Percentiles rank a stretch among this genome's conserved stretches.
Conservation (phyloP, 176 grass and related monocot species). For the Cenchrus purpureus region DNA sequence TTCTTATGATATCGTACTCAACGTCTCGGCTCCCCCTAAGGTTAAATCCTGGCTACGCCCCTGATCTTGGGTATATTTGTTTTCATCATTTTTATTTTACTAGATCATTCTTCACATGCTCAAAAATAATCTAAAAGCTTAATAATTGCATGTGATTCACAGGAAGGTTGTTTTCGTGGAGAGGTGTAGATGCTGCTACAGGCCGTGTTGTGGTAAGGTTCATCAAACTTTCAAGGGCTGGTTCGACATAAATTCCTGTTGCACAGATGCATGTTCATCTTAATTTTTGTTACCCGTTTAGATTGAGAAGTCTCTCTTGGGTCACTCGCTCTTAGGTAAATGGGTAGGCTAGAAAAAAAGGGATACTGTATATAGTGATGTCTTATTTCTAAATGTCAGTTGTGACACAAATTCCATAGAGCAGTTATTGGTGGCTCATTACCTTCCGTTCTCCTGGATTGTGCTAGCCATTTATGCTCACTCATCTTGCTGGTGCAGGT, state of each 20-base stretch:
- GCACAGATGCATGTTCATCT: background rate
- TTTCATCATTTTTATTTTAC: background rate
- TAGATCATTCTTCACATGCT: background rate
- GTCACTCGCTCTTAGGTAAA: background rate
- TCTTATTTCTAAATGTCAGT: background rate
- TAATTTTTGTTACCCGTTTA: background rate
- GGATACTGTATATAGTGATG: background rate
- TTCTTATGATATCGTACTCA: too few relatives aligned
- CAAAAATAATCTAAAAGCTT: background rate
- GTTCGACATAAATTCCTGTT: background rate
- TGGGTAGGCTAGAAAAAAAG: background rate
- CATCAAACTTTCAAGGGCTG: background rate
- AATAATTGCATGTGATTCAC: constrained; percentile 22
- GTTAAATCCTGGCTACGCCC: too few relatives aligned
- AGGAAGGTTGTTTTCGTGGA: constrained; percentile 82
- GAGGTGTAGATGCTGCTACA: constrained; percentile 63
- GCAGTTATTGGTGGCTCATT: background rate
- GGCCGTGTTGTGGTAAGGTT: constrained; percentile 59
- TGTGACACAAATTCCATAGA: background rate
- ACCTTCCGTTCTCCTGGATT: background rate
- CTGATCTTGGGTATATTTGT: background rate
- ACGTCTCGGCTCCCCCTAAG: too few relatives aligned
- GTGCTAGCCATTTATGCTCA: background rate
- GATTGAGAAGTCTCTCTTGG: background rate
- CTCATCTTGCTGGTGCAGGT: constrained; percentile 53